Conservation (phyloP, 352 stramenopile genomes). For the Phytophthora sojae region DNA sequence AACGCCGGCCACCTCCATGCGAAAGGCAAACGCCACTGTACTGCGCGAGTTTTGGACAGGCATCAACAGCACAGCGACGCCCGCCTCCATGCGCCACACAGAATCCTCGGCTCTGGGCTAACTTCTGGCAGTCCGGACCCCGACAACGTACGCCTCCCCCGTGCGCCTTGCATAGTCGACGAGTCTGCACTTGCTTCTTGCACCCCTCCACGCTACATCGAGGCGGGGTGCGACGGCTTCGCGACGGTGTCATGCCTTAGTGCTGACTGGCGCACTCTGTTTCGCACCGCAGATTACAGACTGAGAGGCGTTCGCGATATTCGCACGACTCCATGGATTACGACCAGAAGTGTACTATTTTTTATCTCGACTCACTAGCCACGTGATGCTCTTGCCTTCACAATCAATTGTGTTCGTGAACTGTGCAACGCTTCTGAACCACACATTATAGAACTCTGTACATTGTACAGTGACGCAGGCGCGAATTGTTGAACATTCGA, state of each 20-base stretch:
- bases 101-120: constrained; percentile 66
- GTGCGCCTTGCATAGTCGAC: constrained; percentile 74
- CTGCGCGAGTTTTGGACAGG: constrained; percentile 69
- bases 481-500: too few species aligned
- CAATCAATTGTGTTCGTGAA: background rate
- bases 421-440: background rate
- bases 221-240: background rate
- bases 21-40: constrained; percentile 73
- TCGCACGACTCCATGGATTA: background rate
- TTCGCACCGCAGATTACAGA: background rate
- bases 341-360: background rate
- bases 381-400: background rate
- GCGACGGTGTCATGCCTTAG: background rate
- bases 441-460: too few species aligned
- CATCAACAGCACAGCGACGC: constrained; percentile 54
- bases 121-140: constrained; percentile 62
- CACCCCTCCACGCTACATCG: constrained; percentile 61
- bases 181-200: constrained; percentile 76
- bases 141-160: constrained; percentile 74
- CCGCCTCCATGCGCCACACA: constrained; percentile 77
- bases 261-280: background rate
- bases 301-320: background rate
- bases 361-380: background rate
- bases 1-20: constrained; percentile 68
- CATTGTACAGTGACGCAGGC: too few species aligned